Evolutionary conservation across 768 basidiomycete genomes (phyloP).

Genomic region (Astraeus odoratus): DNA sequence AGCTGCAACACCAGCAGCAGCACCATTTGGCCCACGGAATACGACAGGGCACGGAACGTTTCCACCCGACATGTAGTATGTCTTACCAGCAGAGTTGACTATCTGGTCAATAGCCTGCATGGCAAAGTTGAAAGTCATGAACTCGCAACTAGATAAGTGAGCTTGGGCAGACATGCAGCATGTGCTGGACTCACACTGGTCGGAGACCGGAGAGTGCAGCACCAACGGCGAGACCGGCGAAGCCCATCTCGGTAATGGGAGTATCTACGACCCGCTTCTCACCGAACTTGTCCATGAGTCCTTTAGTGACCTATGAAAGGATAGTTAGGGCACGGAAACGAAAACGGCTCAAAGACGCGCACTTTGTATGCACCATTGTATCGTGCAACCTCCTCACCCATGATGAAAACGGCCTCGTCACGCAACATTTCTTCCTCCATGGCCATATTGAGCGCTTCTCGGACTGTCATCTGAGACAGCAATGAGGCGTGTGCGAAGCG

Average conservation of each 20-base stretch:
- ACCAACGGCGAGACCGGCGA: conserved; percentile 93
- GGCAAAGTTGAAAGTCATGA: conserved; percentile 99
- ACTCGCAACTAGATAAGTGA: conserved; percentile 71
- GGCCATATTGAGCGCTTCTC: conserved; percentile 93
- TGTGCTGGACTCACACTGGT: conserved; percentile 58
- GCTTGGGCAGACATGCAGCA: conserved; percentile 1
- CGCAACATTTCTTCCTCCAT: conserved; percentile 99
- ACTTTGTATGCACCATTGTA: conserved; percentile 99
- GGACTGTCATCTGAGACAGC: conserved; percentile 81
- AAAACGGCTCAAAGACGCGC: conserved; percentile 4
- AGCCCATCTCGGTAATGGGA: conserved; percentile 97
- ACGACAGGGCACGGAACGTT: conserved; percentile 98
- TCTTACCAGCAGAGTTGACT: conserved; percentile 99
- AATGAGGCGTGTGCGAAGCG: conserved; percentile 12
- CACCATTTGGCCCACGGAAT: conserved; percentile 99
- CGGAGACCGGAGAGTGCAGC: conserved; percentile 91
- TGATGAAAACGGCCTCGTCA: conserved; percentile 89
- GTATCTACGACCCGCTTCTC: conserved; percentile 98
- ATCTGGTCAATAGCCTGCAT: conserved; percentile 99
- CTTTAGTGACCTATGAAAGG: conserved; percentile 80
- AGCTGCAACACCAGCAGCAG: conserved; percentile 92
- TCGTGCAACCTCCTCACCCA: conserved; percentile 97
- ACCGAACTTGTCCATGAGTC: conserved; percentile 97
- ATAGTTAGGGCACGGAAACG: conserved; percentile 8
- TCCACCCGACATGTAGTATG: conserved; percentile 99